phyloP scores from a whole-genome alignment of 331 rosid species.

The Saraca asoca region DNA sequence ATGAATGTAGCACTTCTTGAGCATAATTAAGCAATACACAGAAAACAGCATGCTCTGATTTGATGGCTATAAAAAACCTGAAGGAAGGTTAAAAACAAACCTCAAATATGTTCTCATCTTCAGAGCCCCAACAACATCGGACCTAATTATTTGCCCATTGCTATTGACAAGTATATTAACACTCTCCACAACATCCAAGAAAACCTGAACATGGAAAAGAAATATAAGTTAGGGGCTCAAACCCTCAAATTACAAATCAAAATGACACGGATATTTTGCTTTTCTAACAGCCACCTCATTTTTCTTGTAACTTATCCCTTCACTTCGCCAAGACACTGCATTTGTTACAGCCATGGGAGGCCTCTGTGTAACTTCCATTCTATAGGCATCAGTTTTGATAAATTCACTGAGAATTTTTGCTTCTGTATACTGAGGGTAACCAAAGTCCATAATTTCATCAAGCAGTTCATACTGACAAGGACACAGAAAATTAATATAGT shows the following conservation, averaged over 20 bases:
- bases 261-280: not conserved
- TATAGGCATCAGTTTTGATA: constrained; percentile 98
- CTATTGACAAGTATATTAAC: constrained; percentile 98
- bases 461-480: constrained; percentile 83
- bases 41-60: constrained; percentile 9
- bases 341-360: constrained; percentile 99
- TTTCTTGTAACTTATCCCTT: constrained; percentile 93
- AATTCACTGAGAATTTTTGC: constrained; percentile 96
- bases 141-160: constrained; percentile 96
- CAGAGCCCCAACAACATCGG: constrained; percentile 97
- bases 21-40: constrained; percentile 7
- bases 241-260: constrained; percentile 8
- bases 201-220: constrained; percentile 58
- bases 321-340: constrained; percentile 99
- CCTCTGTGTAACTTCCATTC: constrained; percentile 95
- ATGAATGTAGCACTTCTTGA: constrained; percentile 9
- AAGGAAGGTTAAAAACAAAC: constrained; percentile 40
- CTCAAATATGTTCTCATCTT: constrained; percentile 98
- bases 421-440: constrained; percentile 94
- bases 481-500: not conserved
- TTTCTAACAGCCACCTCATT: constrained; percentile 65
- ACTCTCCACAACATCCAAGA: constrained; percentile 99
- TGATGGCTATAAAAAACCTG: constrained; percentile 10
- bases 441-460: constrained; percentile 98
- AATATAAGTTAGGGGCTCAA: constrained; percentile 15